phyloP scores from a whole-genome alignment of 352 stramenopile species.

The Phytopythium litorale region DNA sequence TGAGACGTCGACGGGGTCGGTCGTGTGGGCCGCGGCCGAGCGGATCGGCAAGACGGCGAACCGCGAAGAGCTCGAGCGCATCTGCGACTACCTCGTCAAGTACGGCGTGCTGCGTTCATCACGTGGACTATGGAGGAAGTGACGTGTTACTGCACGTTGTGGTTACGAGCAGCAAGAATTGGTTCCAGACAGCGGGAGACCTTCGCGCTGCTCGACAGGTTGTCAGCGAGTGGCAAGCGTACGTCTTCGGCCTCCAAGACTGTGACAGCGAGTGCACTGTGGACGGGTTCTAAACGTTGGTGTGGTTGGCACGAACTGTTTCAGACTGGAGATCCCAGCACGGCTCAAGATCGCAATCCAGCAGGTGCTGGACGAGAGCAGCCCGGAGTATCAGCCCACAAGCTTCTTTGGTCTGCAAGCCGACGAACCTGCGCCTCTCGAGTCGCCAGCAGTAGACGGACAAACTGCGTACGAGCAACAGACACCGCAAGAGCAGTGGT shows the following conservation, averaged over 20 bases:
- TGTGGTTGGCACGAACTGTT: not conserved
- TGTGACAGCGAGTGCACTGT: too few relatives aligned
- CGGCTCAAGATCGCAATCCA: constrained; percentile 66
- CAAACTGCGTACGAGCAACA: constrained; percentile 8
- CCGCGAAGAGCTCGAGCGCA: constrained; percentile 42
- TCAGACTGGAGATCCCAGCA: constrained; percentile 45
- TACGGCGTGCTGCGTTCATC: constrained; percentile 11
- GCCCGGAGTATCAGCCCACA: not conserved
- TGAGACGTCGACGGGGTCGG: constrained; percentile 27
- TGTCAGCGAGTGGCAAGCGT: constrained; percentile 49
- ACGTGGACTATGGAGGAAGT: not conserved
- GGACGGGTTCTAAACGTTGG: not conserved
- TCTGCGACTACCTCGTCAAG: constrained; percentile 62
- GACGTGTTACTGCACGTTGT: constrained; percentile 4
- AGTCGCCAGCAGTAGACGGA: not conserved
- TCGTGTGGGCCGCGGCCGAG: constrained; percentile 53
- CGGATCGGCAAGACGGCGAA: constrained; percentile 49
- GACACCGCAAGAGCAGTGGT: constrained; percentile 9
- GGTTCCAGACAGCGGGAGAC: constrained; percentile 61
- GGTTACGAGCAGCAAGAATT: constrained; percentile 42
- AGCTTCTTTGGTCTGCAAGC: not conserved
- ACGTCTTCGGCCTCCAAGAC: constrained; percentile 9
- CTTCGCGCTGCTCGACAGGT: constrained; percentile 38
- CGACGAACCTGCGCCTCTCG: not conserved
- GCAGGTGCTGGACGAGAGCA: constrained; percentile 43